phyloP scores from a whole-genome alignment of 352 stramenopile species.

The Pythium volutum region DNA sequence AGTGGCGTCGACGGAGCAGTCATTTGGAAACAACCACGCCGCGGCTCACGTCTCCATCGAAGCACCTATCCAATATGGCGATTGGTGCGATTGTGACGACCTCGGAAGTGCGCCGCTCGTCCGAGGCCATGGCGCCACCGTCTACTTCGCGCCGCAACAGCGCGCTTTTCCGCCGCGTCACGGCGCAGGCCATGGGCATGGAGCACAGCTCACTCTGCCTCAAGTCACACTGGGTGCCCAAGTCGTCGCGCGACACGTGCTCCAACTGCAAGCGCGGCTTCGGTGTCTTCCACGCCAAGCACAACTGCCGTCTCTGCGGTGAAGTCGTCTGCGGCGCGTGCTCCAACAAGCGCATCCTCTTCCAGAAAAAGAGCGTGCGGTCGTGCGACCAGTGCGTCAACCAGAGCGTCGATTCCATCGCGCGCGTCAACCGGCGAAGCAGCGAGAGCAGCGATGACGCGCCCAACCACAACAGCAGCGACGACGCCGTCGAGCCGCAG shows the following conservation, averaged over 20 bases:
- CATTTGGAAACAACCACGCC: slow-evolving; percentile 1
- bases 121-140: slow-evolving; percentile 4
- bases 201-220: slow-evolving; percentile 66
- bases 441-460: slow-evolving; percentile 17
- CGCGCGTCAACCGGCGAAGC: slow-evolving; percentile 38
- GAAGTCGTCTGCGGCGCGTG: slow-evolving; percentile 73
- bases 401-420: slow-evolving; percentile 50
- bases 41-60: background rate
- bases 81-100: background rate
- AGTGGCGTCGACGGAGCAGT: too few species aligned
- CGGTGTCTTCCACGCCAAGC: slow-evolving; percentile 60
- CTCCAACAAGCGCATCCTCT: slow-evolving; percentile 70
- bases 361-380: slow-evolving; percentile 69
- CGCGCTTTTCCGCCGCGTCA: slow-evolving; percentile 54
- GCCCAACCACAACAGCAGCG: slow-evolving; percentile 2
- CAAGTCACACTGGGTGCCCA: slow-evolving; percentile 72
- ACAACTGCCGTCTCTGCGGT: slow-evolving; percentile 77
- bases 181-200: slow-evolving; percentile 64
- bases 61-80: background rate
- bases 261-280: slow-evolving; percentile 65
- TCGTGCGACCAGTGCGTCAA: slow-evolving; percentile 76
- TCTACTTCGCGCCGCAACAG: slow-evolving; percentile 16
- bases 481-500: background rate
- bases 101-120: background rate
- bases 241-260: slow-evolving; percentile 58